Conservation (phyloP, 148 eudicot genomes). For the Limonium bicolor region DNA sequence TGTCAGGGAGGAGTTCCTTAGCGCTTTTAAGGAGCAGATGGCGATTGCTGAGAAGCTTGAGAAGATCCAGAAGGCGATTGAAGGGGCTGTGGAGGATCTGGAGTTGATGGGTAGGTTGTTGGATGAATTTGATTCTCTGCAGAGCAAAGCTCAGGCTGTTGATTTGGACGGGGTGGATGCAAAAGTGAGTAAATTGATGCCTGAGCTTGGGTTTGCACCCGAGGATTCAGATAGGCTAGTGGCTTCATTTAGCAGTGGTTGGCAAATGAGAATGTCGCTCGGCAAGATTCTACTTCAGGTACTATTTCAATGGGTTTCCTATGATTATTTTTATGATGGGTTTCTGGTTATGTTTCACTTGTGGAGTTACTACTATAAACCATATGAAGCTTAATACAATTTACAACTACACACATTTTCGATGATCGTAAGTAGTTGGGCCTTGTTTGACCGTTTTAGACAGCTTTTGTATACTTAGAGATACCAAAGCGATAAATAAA, state of each 20-base stretch:
- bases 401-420: no score
- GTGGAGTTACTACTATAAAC: no score
- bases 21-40: slow-evolving; percentile 89
- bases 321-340: background rate
- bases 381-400: no score
- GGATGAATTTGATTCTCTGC: slow-evolving; percentile 91
- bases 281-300: slow-evolving; percentile 98
- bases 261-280: slow-evolving; percentile 99
- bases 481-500: no score
- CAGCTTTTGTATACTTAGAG: no score
- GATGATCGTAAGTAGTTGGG: no score
- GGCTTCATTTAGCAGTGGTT: slow-evolving; percentile 93
- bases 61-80: slow-evolving; percentile 89
- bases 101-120: slow-evolving; percentile 93
- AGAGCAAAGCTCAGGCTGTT: slow-evolving; percentile 71
- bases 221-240: slow-evolving; percentile 94
- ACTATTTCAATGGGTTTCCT: background rate
- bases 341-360: no score
- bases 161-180: slow-evolving; percentile 68
- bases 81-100: slow-evolving; percentile 72
- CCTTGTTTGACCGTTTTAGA: no score
- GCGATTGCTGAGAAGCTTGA: slow-evolving; percentile 60
- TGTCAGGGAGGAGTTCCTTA: slow-evolving; percentile 78
- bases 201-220: slow-evolving; percentile 70
- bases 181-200: slow-evolving; percentile 82